Evolutionary conservation across 768 basidiomycete genomes (phyloP).

Genomic region (button mushroom (Agaricus bisporus)): DNA sequence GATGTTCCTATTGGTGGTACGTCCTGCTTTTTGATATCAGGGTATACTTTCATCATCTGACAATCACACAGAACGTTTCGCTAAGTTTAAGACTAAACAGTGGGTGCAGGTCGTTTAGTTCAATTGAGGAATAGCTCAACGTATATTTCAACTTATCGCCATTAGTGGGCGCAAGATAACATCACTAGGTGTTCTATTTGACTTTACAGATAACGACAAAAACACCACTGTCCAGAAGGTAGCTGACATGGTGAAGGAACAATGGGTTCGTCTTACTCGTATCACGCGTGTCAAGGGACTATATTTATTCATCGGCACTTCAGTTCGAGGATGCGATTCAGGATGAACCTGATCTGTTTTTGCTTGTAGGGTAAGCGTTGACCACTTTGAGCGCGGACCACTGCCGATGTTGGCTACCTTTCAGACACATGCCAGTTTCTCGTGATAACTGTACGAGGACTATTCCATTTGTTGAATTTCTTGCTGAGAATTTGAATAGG

Average conservation of each 20-base stretch:
- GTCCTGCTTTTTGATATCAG: background rate
- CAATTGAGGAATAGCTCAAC: background rate
- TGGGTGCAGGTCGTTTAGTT: constrained; percentile 24
- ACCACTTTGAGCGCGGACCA: background rate
- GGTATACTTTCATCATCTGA: background rate
- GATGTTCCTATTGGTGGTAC: constrained; percentile 33
- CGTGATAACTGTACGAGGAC: constrained; percentile 52
- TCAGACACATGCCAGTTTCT: constrained; percentile 79
- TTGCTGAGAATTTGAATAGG: constrained; percentile 31
- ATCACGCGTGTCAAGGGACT: too few relatives aligned
- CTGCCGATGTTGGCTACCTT: background rate
- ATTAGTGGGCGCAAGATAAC: constrained; percentile 66
- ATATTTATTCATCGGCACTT: too few relatives aligned
- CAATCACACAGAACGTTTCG: constrained; percentile 39
- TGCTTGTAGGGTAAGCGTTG: constrained; percentile 55
- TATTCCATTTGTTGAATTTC: background rate
- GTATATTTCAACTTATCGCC: background rate
- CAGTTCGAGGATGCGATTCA: constrained; percentile 75
- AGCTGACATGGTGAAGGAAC: constrained; percentile 69
- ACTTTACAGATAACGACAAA: constrained; percentile 65
- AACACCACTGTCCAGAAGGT: constrained; percentile 76
- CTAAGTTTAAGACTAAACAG: constrained; percentile 72
- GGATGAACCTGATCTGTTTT: constrained; percentile 79
- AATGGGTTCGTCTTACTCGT: constrained; percentile 46
- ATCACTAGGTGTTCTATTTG: constrained; percentile 71